Base-by-base conservation (phyloP, 306 rosid species). In the Malus sieversii region DNA sequence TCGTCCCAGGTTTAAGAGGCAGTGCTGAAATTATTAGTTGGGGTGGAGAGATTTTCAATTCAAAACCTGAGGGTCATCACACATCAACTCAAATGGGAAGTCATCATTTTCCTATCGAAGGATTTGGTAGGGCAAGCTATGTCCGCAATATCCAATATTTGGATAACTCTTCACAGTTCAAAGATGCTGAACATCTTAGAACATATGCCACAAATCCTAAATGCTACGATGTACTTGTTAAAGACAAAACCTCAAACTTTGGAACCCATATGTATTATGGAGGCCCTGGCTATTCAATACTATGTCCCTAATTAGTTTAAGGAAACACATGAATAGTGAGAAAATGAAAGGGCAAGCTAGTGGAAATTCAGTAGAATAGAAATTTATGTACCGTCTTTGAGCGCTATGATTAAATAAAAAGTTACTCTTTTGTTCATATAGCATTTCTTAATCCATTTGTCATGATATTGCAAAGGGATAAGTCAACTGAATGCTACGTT, bases 51-150 rank as follows among this genome's bases (percentile, higher is more conserved):
- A 53, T 82, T 18, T 16, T 23, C 18, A 73, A 73, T 42, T 4
- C 55, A 13, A 8, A 42, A 6, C 3, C 1, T 11, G 72, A 10
- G 2, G 75, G 48, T 16, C 79, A 3, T 51, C 85, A 82, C 62
- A 68, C 85, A 4, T 4, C 19, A 3, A 82, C 85, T 61, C 76
- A 82, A 9, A 82, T 82, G 85, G 85, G 85, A 38, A 82, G 85
- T 22, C 68, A 81, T 25, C 82, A 72, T 48, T 82, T 82, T 51
- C 76, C 82, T 0, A 8, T 5, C 11, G 82, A 82, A 68, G 79
- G 78, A 2, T 67, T 13, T 16, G 71, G 74, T 13, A 82, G 13
- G 73, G 82, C 82, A 33, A 67, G 79, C 30, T 77, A 19, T 78
- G 6, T 82, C 11, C 10, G 72, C 55, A 68, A 82, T 53, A 18